A percentile compares a stretch with the other conserved stretches of the same genome.
Conservation (phyloP, 2,329 filamentous ascomycete species). For the Epichloe gansuensis region DNA sequence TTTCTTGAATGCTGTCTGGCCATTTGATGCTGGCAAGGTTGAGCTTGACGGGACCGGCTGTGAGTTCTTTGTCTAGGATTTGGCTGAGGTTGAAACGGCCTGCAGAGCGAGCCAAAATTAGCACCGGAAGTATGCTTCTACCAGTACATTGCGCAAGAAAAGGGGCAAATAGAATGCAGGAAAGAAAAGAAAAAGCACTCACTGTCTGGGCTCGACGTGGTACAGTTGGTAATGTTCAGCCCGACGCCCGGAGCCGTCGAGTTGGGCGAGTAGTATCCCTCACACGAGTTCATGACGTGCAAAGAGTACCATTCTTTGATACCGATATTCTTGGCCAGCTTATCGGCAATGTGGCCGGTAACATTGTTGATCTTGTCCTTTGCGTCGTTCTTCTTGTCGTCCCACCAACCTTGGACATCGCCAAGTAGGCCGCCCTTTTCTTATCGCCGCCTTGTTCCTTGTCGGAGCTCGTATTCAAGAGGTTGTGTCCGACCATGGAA, state of each 20-base stretch:
- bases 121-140: not conserved
- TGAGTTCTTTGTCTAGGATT: constrained; percentile 33
- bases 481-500: constrained; percentile 25
- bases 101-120: constrained; percentile 8
- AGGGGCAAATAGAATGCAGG: not conserved
- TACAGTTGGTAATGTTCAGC: constrained; percentile 34
- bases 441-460: constrained; percentile 13
- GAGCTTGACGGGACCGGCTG: constrained; percentile 31
- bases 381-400: constrained; percentile 22
- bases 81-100: constrained; percentile 34
- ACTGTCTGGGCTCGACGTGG: constrained; percentile 9
- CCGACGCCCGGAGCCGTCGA: constrained; percentile 23
- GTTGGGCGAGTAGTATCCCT: constrained; percentile 34
- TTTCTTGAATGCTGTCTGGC: constrained; percentile 30
- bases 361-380: constrained; percentile 28
- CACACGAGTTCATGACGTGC: constrained; percentile 35
- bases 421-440: constrained; percentile 17
- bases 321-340: constrained; percentile 30
- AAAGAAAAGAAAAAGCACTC: not conserved
- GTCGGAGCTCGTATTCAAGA: constrained; percentile 17
- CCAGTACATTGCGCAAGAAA: not conserved
- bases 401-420: constrained; percentile 17
- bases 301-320: constrained; percentile 40
- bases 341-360: constrained; percentile 26
- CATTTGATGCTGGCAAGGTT: constrained; percentile 34